Base-by-base conservation (phyloP, 1,139 yeast species). In the Arxiozyma heterogenica region DNA sequence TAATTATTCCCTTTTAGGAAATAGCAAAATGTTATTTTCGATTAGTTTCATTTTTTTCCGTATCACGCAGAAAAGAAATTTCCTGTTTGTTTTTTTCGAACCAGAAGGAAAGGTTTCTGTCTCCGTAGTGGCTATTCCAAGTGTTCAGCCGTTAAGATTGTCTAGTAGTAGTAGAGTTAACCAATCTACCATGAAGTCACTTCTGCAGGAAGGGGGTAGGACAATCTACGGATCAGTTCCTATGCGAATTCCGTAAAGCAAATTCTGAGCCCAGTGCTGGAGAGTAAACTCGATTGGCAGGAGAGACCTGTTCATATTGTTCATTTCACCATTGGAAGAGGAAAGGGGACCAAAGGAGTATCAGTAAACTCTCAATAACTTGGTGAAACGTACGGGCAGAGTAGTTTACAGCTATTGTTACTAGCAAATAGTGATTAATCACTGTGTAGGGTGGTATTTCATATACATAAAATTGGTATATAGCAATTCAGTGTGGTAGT, bases 381-480 rank as follows among this genome's bases (percentile, higher is more conserved):
- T 7, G 12, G 38, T 25, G 18, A 18, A 20, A 18, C 21, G 30
- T n/a, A 42, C n/a, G 17, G 38, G 39, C 39, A 25, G 12, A 12
- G 38, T 25, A 44, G 9, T 20, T 30, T 44, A 27, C 23, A 20
- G 18, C 38, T 44, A 44, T 25, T 42, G 23, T 23, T 34, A 18
- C 30, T 17, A 18, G 6, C 41, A 41, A 45, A 18, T 34, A 45
- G 21, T 39, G 48, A 23, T 18, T 8, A 30, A 21, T 30, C 30
- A 39, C 18, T 22, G 41, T 18, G 25, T n/a, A 18, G 21, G 48
- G 41, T 21, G 20, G 39, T 22, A 45, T 20, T 45, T 30, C 42
- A 46, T 34, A 46, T 46, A 46, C 42, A 46, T 46, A 46, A 46
- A 46, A 46, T 34, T 46, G 27, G 30, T 46, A 34, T 30, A 27